These are phyloP conservation scores for Pichia membranifaciens DNA, from an alignment of 805 yeast species.

Conservation along the genomic window DNA sequence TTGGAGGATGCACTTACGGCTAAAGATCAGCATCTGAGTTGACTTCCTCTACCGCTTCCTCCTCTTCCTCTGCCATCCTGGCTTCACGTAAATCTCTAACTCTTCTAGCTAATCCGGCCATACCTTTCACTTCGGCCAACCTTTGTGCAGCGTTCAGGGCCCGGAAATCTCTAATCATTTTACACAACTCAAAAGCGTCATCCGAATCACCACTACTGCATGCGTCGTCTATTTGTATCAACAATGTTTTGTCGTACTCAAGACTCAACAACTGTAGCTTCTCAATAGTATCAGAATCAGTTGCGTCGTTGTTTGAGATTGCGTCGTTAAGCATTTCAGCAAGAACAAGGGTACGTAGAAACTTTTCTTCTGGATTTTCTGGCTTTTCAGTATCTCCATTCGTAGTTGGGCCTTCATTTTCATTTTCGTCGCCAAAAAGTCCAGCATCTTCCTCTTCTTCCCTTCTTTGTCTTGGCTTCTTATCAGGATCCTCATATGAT, in stretches of 20 bases:
- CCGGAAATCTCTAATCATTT: constrained; percentile 65
- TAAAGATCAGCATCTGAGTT: no score
- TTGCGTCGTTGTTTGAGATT: constrained; percentile 34
- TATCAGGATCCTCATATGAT: constrained; percentile 20
- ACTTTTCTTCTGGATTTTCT: constrained; percentile 53
- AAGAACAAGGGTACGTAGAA: constrained; percentile 53
- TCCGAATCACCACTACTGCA: constrained; percentile 60
- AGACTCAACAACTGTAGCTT: constrained; percentile 48
- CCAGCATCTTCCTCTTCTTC: constrained; percentile 21
- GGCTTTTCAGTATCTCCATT: constrained; percentile 25
- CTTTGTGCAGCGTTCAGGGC: constrained; percentile 75
- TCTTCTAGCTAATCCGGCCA: constrained; percentile 46
- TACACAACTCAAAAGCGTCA: constrained; percentile 66
- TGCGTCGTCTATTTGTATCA: constrained; percentile 67
- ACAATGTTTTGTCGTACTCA: constrained; percentile 67
- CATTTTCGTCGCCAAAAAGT: constrained; percentile 43
- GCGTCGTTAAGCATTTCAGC: constrained; percentile 61
- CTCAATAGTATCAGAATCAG: constrained; percentile 36
- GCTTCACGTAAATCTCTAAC: constrained; percentile 51
- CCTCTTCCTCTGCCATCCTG: constrained; percentile 25
- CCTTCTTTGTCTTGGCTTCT: constrained; percentile 13
- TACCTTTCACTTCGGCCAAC: constrained; percentile 70
- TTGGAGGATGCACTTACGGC: no score
- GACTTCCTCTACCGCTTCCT: background rate
- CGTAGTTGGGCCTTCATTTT: constrained; percentile 25